phyloP scores from a whole-genome alignment of 2,329 filamentous ascomycete species.

The Sporothrix pseudoabietina region DNA sequence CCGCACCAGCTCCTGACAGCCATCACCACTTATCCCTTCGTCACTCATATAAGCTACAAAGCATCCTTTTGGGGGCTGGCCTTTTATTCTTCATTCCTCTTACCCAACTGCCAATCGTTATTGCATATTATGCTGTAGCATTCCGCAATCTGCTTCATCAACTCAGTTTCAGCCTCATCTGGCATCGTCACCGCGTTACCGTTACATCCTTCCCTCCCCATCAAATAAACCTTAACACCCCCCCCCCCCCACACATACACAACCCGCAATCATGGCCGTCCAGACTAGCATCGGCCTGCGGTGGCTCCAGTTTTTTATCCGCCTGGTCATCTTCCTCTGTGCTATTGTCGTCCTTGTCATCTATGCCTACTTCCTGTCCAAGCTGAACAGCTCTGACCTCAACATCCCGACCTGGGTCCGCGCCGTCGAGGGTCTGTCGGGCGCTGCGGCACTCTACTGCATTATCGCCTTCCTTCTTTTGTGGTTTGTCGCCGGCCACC shows the following conservation, averaged over 20 bases:
- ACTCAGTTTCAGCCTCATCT: background rate
- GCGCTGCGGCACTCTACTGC: conserved; percentile 73
- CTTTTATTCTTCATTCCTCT: background rate
- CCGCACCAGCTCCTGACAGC: background rate
- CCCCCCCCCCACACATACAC: background rate
- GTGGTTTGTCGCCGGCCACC: conserved; percentile 75
- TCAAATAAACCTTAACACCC: background rate
- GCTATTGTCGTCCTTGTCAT: conserved; percentile 73
- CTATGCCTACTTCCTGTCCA: conserved; percentile 82
- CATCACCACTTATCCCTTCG: background rate
- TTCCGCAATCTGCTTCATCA: conserved; percentile 6
- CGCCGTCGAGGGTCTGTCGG: conserved; percentile 77
- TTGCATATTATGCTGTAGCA: background rate
- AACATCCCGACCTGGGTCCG: conserved; percentile 66
- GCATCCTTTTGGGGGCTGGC: background rate
- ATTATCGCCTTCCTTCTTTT: conserved; percentile 72
- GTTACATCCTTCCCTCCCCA: no score
- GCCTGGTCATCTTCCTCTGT: conserved; percentile 72
- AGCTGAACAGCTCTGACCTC: conserved; percentile 66
- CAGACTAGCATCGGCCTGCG: conserved; percentile 66
- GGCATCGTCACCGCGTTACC: background rate
- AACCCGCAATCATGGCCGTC: conserved; percentile 54
- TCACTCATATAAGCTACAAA: background rate
- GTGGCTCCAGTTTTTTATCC: conserved; percentile 68
- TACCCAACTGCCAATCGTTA: background rate